Evolutionary conservation across 441 rosid species (phyloP).

Genomic region (Aleurites moluccanus): DNA sequence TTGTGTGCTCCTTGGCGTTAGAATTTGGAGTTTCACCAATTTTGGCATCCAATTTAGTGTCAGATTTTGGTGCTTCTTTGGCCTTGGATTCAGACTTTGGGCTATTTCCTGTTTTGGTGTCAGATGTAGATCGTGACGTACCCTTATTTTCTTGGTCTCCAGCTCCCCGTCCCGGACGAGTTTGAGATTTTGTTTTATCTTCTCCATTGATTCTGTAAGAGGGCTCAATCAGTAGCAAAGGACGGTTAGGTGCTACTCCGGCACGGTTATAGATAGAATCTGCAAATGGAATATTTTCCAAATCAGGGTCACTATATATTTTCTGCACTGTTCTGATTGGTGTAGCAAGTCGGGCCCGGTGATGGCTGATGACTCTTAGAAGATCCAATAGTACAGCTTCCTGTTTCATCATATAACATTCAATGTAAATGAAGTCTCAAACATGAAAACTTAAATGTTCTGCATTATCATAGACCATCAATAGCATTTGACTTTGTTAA

Average conservation of each 20-base stretch:
- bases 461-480: too few relatives aligned
- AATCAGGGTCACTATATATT: slow-evolving; percentile 54
- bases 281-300: slow-evolving; percentile 73
- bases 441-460: not conserved
- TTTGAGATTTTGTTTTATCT: slow-evolving; percentile 62
- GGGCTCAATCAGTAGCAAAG: slow-evolving; percentile 73
- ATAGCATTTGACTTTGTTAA: too few relatives aligned
- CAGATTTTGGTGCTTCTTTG: too few relatives aligned
- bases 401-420: slow-evolving; percentile 39
- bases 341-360: slow-evolving; percentile 86
- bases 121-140: slow-evolving; percentile 38
- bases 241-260: slow-evolving; percentile 60
- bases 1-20: slow-evolving; percentile 32
- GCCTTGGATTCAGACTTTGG: too few relatives aligned
- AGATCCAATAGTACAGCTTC: slow-evolving; percentile 85
- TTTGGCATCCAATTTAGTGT: slow-evolving; percentile 46
- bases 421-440: slow-evolving; percentile 1
- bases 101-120: slow-evolving; percentile 38
- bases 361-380: slow-evolving; percentile 88
- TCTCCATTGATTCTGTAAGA: slow-evolving; percentile 75
- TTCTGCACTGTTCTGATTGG: slow-evolving; percentile 86
- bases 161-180: slow-evolving; percentile 45
- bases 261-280: slow-evolving; percentile 51
- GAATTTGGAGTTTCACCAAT: slow-evolving; percentile 38
- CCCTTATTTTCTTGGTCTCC: slow-evolving; percentile 64